Conservation (phyloP, 805 yeast genomes). For the Kuraishia floccosa region DNA sequence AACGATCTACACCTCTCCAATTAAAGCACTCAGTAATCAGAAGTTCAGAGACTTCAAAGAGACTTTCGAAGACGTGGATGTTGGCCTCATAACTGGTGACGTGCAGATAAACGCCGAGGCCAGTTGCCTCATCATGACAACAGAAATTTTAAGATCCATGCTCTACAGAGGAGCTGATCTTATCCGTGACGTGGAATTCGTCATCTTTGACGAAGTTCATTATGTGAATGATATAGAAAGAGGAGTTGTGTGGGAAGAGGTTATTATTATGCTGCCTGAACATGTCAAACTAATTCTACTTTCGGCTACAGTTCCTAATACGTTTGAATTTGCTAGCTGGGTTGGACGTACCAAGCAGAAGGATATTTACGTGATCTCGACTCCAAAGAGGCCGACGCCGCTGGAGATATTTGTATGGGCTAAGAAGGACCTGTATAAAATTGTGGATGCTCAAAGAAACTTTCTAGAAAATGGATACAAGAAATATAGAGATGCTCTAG, state of each 20-base stretch:
- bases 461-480: conserved; percentile 58
- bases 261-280: conserved; percentile 93
- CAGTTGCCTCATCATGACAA: conserved; percentile 92
- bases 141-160: conserved; percentile 93
- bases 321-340: conserved; percentile 97
- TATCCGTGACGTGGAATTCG: conserved; percentile 94
- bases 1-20: conserved; percentile 93
- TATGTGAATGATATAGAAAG: conserved; percentile 94
- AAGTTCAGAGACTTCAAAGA: conserved; percentile 82
- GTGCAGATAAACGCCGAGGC: conserved; percentile 97
- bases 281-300: conserved; percentile 85
- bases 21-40: conserved; percentile 83
- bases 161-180: conserved; percentile 93
- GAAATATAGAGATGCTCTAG: conserved; percentile 42
- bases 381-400: conserved; percentile 96
- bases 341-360: conserved; percentile 95
- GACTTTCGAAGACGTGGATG: conserved; percentile 70
- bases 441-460: conserved; percentile 62
- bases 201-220: conserved; percentile 95
- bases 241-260: conserved; percentile 99
- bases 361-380: conserved; percentile 91
- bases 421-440: conserved; percentile 57
- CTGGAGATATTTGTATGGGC: conserved; percentile 83
- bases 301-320: conserved; percentile 98
- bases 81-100: conserved; percentile 95